Evolutionary conservation across 78 protist genomes (phyloP).

Genomic region (Dictyostelium intermedium): DNA sequence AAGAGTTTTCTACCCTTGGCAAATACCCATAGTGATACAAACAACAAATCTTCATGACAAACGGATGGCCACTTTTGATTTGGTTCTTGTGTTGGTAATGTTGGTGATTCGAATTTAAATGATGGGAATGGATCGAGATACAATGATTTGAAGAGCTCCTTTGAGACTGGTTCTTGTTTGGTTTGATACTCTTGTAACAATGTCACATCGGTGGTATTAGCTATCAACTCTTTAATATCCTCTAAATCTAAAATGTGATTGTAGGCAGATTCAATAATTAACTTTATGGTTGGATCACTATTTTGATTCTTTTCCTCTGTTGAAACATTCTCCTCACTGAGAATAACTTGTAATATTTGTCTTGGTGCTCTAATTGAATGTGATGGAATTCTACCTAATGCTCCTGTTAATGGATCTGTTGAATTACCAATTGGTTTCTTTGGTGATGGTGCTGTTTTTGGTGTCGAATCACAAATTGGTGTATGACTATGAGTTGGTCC

Average conservation of each 20-base stretch:
- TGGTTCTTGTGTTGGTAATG: conserved; percentile 48
- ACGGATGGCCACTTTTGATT: conserved; percentile 79
- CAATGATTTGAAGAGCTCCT: conserved; percentile 47
- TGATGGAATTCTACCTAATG: conserved; percentile 79
- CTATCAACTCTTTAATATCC: conserved; percentile 51
- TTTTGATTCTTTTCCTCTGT: conserved; percentile 18
- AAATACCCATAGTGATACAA: conserved; percentile 68
- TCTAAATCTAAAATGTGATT: conserved; percentile 62
- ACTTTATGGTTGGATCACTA: conserved; percentile 68
- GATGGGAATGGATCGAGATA: conserved; percentile 73
- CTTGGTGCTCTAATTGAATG: conserved; percentile 84
- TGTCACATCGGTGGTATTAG: not conserved
- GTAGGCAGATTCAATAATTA: conserved; percentile 69
- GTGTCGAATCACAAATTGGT: conserved; percentile 72
- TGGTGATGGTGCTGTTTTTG: conserved; percentile 48
- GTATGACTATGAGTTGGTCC: conserved; percentile 42
- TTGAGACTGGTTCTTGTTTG: conserved; percentile 29
- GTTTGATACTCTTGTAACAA: conserved; percentile 7
- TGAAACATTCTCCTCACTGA: conserved; percentile 21
- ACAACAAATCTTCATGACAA: conserved; percentile 61
- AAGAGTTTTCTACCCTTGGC: conserved; percentile 64
- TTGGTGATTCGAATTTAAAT: conserved; percentile 64
- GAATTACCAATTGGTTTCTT: conserved; percentile 5
- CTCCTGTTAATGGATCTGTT: conserved; percentile 77
- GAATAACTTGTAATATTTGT: conserved; percentile 62